Evolutionary conservation across 1,284 basidiomycete genomes (phyloP).

Genomic region (Ceratobasidium sp.): DNA sequence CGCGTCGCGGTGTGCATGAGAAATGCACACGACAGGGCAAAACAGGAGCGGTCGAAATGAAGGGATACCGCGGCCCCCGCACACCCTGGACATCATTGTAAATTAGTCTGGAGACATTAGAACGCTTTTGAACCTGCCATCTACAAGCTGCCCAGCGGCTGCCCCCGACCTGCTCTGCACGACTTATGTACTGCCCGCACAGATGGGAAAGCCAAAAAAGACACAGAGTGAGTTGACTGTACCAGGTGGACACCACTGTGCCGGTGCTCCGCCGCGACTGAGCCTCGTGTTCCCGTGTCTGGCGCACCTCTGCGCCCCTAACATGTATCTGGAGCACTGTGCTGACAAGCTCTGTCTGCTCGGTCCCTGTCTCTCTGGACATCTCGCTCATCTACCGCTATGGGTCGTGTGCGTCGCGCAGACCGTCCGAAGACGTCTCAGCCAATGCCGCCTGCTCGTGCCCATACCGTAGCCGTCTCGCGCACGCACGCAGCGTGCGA

Average conservation of each 20-base stretch:
- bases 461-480: slow-evolving; percentile 21
- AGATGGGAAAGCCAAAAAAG: slow-evolving; percentile 39
- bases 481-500: slow-evolving; percentile 8
- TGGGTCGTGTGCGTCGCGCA: slow-evolving; percentile 27
- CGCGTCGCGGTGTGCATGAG: slow-evolving; percentile 5
- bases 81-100: slow-evolving; percentile 9
- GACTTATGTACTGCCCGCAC: slow-evolving; percentile 33
- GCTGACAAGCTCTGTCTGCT: slow-evolving; percentile 15
- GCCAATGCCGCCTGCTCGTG: slow-evolving; percentile 22
- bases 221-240: slow-evolving; percentile 31
- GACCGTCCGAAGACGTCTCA: slow-evolving; percentile 33
- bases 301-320: slow-evolving; percentile 5
- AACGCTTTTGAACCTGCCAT: slow-evolving; percentile 28
- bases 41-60: slow-evolving; percentile 21
- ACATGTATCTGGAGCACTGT: background rate
- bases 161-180: slow-evolving; percentile 17
- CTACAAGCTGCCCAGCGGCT: slow-evolving; percentile 23
- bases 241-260: slow-evolving; percentile 15
- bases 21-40: slow-evolving; percentile 3
- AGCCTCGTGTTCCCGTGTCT: slow-evolving; percentile 29
- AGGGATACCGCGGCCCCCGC: slow-evolving; percentile 6
- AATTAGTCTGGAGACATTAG: slow-evolving; percentile 32
- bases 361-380: background rate
- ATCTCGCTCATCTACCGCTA: background rate
- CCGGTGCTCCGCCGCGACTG: slow-evolving; percentile 20